Evolutionary conservation across 139 green algal genomes (phyloP), one percentile per base, ranked within the genome.

Genomic region (Desmodesmus armatus): DNA sequence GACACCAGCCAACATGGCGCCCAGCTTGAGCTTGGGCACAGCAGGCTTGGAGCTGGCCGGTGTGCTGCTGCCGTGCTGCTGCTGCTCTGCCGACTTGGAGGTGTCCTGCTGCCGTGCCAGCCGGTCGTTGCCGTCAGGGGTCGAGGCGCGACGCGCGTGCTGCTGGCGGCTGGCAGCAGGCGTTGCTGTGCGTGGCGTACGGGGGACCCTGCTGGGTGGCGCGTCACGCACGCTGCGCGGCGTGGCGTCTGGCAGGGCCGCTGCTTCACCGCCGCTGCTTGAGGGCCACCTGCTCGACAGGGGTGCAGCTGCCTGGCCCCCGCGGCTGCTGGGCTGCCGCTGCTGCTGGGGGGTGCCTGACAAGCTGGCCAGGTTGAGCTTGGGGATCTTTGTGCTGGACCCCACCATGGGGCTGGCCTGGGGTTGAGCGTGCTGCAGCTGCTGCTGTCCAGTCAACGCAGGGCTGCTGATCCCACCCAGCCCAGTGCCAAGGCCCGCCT

Each of bases 241-340:
- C 27, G 78, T 84, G 7, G 43, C 62, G 66, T 84, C 78, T 25
- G 78, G 78, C n/a, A 84, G 55, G 19, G 78, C 62, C 41, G 77
- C 78, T 37, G 78, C 78, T 65, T 62, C 78, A 47, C 55, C 53
- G 37, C 37, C 41, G 9, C n/a, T n/a, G n/a, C n/a, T n/a, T n/a
- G n/a, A n/a, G n/a, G 72, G 55, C 4, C 11, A 17, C 55, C 76
- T 53, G 37, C 76, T 82, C 11, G 76, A 60, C 55, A 82, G 33
- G 0, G 55, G n/a, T n/a, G 69, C 69, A 58, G 19, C 0, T 33
- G 35, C 65, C n/a, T 5, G n/a, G n/a, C 65, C 3, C 27, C 3
- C 3, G 5, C 7, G 15, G 53, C 25, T 15, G 15, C 29, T 39
- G 9, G n/a, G 35, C 40, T 31, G 29, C 73, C 55, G 62, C 55